Evolutionary conservation across 176 grass and related monocot genomes (phyloP), one percentile per base, ranked within the genome.

Genomic region (Lolium rigidum): DNA sequence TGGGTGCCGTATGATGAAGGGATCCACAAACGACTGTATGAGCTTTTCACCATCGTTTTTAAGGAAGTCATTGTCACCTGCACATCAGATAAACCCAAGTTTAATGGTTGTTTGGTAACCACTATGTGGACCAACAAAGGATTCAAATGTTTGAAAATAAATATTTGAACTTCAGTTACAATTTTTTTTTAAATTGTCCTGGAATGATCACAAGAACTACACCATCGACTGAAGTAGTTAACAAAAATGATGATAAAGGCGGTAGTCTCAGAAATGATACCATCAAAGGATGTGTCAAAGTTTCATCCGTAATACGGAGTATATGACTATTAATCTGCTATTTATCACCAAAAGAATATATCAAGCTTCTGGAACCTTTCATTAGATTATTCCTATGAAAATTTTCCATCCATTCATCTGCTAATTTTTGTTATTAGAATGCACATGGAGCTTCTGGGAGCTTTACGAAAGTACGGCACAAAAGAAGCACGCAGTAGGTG

Each of bases 61-160:
- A 44, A 98, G 86, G 18, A 98, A 98, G 77, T 98, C 95, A 15
- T 82, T 88, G 52, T 98, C 89, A 47, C 95, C 95, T 98, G 83
- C 63, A 80, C 10, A 83, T 26, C 35, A 67, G 31, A 65, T 73
- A n/a, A 20, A 71, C 22, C 71, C 6, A 28, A 14, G 55, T 39
- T 89, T 77, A 89, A 3, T 80, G 4, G 11, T 16, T 71, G 38
- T 0, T 6, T 49, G 4, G 7, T 41, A 28, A 47, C 26, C 15
- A 75, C 25, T 75, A 43, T 41, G 16, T 63, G 39, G 52, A 14
- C 20, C 80, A 50, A 49, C 17, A 50, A 52, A 81, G 43, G 62
- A 10, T 35, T 14, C 20, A 58, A 49, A 70, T 24, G 5, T n/a
- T 76, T 10, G 5, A 16, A 54, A 55, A 26, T 38, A 31, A 70